Percentiles rank a stretch among this genome's conserved stretches.
phyloP scores from a whole-genome alignment of 495 filamentous ascomycete species.

The Neurospora sp. region DNA sequence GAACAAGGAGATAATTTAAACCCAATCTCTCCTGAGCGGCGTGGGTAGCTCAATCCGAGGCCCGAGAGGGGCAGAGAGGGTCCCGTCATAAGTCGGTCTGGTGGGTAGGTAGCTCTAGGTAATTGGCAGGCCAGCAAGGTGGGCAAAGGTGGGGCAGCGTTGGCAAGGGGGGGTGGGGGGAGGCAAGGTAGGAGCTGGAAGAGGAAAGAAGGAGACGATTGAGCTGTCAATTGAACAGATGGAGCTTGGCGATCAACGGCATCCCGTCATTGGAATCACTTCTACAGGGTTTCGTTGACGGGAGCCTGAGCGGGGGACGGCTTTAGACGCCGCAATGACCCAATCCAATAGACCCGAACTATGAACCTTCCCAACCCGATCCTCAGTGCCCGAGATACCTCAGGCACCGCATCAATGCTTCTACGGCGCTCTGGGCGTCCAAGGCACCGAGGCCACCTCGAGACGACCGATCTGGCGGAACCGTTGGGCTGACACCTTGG shows the following conservation, averaged over 20 bases:
- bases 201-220: background rate
- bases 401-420: background rate
- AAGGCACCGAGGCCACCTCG: background rate
- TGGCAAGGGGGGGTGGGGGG: background rate
- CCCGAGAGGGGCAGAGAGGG: background rate
- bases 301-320: background rate
- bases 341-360: background rate
- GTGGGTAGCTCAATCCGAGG: background rate
- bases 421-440: background rate
- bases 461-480: background rate
- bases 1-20: background rate
- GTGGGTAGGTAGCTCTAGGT: background rate
- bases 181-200: background rate
- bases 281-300: background rate
- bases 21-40: background rate
- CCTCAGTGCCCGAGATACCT: background rate
- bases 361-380: background rate
- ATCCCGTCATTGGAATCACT: background rate
- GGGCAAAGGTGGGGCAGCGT: background rate
- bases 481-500: background rate
- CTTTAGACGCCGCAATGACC: background rate
- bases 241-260: background rate
- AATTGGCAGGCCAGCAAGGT: background rate
- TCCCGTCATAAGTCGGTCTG: background rate
- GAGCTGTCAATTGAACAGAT: background rate